Evolutionary conservation across 139 green algal species (phyloP).

Genomic region (Mychonastes homosphaera): DNA sequence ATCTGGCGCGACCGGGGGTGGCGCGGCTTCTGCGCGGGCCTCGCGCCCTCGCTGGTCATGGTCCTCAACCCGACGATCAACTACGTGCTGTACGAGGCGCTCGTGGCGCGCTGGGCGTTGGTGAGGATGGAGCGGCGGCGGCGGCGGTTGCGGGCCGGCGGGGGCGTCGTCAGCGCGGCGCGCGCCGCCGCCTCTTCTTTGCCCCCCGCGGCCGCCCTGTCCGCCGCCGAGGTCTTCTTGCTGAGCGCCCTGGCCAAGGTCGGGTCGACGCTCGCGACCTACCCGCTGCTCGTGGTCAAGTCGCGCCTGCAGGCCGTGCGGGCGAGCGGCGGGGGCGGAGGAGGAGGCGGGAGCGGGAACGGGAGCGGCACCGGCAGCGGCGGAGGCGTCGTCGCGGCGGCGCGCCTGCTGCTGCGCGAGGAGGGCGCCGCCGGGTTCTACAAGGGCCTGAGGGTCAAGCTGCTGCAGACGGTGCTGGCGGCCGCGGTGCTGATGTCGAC

Average conservation of each 20-base stretch:
- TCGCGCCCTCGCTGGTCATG: constrained; percentile 72
- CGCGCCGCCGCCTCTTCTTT: background rate
- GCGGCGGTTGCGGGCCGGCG: too few species aligned
- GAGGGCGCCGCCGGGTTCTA: constrained; percentile 65
- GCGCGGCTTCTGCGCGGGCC: constrained; percentile 26
- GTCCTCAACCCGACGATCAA: constrained; percentile 72
- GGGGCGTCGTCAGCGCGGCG: background rate
- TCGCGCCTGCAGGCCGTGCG: constrained; percentile 47
- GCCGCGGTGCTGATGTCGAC: constrained; percentile 72
- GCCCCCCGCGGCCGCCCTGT: constrained; percentile 5
- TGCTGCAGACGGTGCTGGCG: constrained; percentile 74
- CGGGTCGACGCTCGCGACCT: constrained; percentile 84
- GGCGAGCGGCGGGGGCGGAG: constrained; percentile 17
- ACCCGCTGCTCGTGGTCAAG: constrained; percentile 90
- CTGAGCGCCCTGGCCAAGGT: constrained; percentile 79
- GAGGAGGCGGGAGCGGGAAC: too few species aligned
- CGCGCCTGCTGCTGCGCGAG: too few species aligned
- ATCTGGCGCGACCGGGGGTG: constrained; percentile 19
- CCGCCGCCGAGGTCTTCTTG: constrained; percentile 68
- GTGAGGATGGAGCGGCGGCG: too few species aligned
- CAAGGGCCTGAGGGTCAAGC: constrained; percentile 62
- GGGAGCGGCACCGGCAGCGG: background rate
- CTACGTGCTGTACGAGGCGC: constrained; percentile 70
- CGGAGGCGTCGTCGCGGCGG: too few species aligned
- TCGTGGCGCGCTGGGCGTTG: constrained; percentile 16